Conservation (phyloP, 306 rosid species). For the Sicyos edulis region DNA sequence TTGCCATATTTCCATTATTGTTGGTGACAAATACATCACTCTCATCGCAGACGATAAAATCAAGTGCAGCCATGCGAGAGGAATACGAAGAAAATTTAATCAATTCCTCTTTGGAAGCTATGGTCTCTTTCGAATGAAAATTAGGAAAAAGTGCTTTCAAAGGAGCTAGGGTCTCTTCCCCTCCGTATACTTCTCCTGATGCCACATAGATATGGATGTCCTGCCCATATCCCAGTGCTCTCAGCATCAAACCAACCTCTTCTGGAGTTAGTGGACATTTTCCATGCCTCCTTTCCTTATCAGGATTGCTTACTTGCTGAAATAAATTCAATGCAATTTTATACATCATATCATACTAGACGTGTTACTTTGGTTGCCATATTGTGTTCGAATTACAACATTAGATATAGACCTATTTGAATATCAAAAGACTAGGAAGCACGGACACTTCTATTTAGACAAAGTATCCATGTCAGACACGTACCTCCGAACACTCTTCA, state of each 20-base stretch:
- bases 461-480: too few species aligned
- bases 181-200: constrained; percentile 94
- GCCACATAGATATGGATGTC: constrained; percentile 94
- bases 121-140: constrained; percentile 78
- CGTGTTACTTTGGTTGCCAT: neutral
- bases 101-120: constrained; percentile 74
- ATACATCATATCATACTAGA: neutral
- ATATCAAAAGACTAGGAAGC: neutral
- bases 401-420: neutral
- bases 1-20: constrained; percentile 98
- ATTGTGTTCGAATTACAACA: neutral
- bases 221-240: constrained; percentile 89
- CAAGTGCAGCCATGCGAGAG: constrained; percentile 99
- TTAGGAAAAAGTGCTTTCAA: constrained; percentile 80
- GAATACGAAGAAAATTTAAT: constrained; percentile 73
- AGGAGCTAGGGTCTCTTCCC: constrained; percentile 87
- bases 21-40: constrained; percentile 97
- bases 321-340: constrained; percentile 21
- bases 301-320: constrained; percentile 80
- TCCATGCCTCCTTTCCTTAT: constrained; percentile 93
- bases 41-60: constrained; percentile 87
- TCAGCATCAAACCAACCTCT: constrained; percentile 98
- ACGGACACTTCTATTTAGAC: too few species aligned
- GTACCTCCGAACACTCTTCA: too few species aligned
- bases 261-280: constrained; percentile 97